phyloP scores from a whole-genome alignment of 208 protist genomes.

The Naegleria gruberi region DNA sequence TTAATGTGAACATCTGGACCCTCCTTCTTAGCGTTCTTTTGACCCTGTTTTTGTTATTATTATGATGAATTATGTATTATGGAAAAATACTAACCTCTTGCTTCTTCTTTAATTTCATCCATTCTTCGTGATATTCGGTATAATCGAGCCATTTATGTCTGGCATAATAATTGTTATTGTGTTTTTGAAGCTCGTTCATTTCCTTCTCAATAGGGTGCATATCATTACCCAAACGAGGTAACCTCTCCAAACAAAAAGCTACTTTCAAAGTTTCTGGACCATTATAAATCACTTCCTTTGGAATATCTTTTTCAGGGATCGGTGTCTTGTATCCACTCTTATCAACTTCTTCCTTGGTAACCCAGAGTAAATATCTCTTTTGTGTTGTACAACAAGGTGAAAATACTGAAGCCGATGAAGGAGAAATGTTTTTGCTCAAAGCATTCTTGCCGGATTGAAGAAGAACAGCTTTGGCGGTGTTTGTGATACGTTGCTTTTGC shows the following conservation, averaged over 20 bases:
- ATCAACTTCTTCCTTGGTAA: background rate
- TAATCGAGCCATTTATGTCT: background rate
- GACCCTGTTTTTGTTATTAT: background rate
- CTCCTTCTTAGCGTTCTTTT: background rate
- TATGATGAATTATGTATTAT: background rate
- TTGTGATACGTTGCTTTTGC: background rate
- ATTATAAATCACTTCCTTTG: background rate
- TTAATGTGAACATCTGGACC: background rate
- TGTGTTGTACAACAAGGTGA: background rate
- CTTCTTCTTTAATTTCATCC: background rate
- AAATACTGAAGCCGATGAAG: background rate
- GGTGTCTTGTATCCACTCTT: background rate
- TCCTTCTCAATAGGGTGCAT: background rate
- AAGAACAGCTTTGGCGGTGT: background rate
- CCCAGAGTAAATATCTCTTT: background rate
- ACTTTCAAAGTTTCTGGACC: conserved; percentile 8
- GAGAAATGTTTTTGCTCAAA: background rate
- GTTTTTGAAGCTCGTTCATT: background rate
- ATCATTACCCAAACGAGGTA: background rate
- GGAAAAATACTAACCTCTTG: background rate
- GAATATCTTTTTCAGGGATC: background rate
- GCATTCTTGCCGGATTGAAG: background rate
- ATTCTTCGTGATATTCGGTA: conserved; percentile 7
- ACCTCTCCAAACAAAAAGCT: background rate
- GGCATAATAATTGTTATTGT: background rate